These are phyloP conservation scores for Pinus taeda DNA, from an alignment of 75 land plant genomes.

Conservation along the genomic window DNA sequence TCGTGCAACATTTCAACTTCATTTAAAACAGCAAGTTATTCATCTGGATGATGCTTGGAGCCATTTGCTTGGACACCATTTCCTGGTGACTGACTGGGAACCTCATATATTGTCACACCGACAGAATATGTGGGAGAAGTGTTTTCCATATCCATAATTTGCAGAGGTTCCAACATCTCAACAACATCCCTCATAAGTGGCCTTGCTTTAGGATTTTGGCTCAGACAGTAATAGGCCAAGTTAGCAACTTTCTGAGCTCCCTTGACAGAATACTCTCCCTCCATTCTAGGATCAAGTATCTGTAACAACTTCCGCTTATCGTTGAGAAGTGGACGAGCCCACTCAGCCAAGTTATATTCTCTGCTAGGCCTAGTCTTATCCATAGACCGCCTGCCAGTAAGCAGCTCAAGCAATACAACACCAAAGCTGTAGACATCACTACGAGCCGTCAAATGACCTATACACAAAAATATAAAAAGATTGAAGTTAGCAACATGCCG, in stretches of 20 bases:
- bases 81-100: background rate
- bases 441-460: constrained; percentile 48
- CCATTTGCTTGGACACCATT: background rate
- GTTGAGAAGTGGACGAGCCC: constrained; percentile 28
- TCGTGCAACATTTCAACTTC: background rate
- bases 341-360: constrained; percentile 42
- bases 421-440: constrained; percentile 56
- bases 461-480: background rate
- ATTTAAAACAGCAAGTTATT: background rate
- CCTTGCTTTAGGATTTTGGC: constrained; percentile 22
- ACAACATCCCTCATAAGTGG: constrained; percentile 31
- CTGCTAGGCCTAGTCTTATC: constrained; percentile 38
- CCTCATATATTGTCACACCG: background rate
- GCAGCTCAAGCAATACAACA: constrained; percentile 42
- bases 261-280: constrained; percentile 25
- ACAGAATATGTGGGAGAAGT: background rate
- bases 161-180: constrained; percentile 20
- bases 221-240: constrained; percentile 31
- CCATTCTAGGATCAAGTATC: constrained; percentile 37
- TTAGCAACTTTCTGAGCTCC: constrained; percentile 23
- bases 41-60: background rate
- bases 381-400: constrained; percentile 36
- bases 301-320: constrained; percentile 14
- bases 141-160: constrained; percentile 9
- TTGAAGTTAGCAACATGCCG: background rate